These are phyloP conservation scores for Pinus taeda DNA, from an alignment of 75 land plant species.

Conservation along the genomic window DNA sequence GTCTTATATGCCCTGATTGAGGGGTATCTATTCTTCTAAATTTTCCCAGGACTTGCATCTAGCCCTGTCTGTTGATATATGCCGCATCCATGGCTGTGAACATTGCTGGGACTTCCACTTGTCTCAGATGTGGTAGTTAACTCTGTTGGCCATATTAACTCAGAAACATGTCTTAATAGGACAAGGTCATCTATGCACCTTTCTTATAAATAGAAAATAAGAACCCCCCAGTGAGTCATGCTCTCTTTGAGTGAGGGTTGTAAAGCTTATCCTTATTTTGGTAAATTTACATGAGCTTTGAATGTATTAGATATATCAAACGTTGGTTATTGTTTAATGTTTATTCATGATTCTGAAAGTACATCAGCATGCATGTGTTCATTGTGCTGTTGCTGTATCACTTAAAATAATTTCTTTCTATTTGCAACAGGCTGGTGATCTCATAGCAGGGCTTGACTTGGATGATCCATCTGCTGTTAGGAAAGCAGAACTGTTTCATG, in stretches of 20 bases:
- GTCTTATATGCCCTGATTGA: too few species aligned
- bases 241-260: not conserved
- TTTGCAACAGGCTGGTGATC: slow-evolving; percentile 80
- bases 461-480: slow-evolving; percentile 99
- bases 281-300: not conserved
- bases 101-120: too few species aligned
- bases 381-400: not conserved
- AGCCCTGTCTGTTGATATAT: too few species aligned
- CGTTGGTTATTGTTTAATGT: slow-evolving; percentile 1
- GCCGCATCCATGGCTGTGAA: too few species aligned
- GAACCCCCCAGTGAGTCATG: too few species aligned
- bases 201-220: not conserved
- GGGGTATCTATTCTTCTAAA: too few species aligned
- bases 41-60: too few species aligned
- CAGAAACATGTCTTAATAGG: not conserved
- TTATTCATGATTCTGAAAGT: not conserved
- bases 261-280: not conserved
- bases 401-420: not conserved
- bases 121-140: too few species aligned
- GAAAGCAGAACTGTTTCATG: slow-evolving; percentile 92
- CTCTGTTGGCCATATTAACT: too few species aligned
- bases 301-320: not conserved
- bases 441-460: slow-evolving; percentile 89
- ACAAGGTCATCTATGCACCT: not conserved
- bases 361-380: not conserved